Conservation (phyloP, 352 stramenopile genomes). For the Phytopythium vexans region DNA sequence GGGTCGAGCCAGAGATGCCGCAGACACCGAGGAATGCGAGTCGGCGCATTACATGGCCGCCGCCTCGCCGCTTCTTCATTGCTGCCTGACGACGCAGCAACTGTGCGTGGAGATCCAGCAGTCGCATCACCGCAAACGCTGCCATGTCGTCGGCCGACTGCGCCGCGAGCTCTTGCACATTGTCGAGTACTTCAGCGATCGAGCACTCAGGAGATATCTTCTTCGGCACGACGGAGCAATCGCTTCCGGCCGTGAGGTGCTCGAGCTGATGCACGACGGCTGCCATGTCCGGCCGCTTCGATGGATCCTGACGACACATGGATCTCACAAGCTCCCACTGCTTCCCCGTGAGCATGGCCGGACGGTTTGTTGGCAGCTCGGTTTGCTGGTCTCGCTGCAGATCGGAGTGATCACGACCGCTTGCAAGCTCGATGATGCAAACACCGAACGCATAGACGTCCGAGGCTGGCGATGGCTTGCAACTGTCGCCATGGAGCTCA, state of each 20-base stretch:
- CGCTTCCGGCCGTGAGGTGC: neutral
- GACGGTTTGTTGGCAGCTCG: neutral
- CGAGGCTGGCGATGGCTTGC: neutral
- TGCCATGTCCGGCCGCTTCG: constrained; percentile 6
- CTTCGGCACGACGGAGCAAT: no score
- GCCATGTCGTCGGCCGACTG: no score
- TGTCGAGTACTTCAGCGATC: no score
- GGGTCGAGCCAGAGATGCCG: no score
- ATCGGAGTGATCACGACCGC: neutral
- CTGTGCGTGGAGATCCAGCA: no score
- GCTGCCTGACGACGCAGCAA: no score
- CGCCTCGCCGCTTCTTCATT: no score
- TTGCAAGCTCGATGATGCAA: constrained; percentile 7
- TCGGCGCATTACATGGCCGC: no score
- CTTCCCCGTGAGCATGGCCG: neutral
- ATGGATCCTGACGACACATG: constrained; percentile 7
- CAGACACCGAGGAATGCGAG: no score
- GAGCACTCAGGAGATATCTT: no score
- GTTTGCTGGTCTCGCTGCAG: neutral
- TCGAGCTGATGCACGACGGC: constrained; percentile 3
- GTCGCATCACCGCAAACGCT: no score
- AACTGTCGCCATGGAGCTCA: neutral
- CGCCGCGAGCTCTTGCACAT: no score
- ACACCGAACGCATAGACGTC: constrained; percentile 11
- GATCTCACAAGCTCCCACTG: constrained; percentile 8